Conservation (phyloP, 352 stramenopile genomes). For the Pythium periplocum region DNA sequence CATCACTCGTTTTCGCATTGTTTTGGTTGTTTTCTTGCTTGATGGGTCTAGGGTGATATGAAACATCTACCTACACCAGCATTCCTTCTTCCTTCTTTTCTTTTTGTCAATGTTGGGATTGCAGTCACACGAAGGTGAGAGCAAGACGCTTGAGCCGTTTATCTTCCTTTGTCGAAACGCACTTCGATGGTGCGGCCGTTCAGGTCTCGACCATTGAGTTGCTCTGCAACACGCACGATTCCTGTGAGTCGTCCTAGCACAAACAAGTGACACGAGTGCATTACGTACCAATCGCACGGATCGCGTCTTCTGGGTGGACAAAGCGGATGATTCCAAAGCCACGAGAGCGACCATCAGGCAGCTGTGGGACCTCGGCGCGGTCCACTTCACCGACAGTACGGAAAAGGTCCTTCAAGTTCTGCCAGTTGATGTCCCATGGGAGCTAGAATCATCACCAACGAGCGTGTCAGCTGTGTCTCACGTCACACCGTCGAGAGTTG, state of each 20-base stretch:
- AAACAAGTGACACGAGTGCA: too few relatives aligned
- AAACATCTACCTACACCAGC: too few relatives aligned
- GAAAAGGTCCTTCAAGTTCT: slow-evolving; percentile 68
- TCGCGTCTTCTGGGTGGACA: slow-evolving; percentile 36
- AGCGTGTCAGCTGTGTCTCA: too few relatives aligned
- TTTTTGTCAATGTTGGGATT: too few relatives aligned
- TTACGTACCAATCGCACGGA: slow-evolving; percentile 56
- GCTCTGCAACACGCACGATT: slow-evolving; percentile 25
- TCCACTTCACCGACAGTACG: slow-evolving; percentile 61
- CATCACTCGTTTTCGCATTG: too few relatives aligned
- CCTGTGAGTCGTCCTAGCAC: too few relatives aligned
- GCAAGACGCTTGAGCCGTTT: too few relatives aligned
- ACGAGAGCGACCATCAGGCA: slow-evolving; percentile 53
- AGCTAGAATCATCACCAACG: slow-evolving; percentile 25
- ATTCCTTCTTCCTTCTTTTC: too few relatives aligned
- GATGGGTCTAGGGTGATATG: too few relatives aligned
- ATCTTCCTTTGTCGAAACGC: slow-evolving; percentile 44
- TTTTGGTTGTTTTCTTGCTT: too few relatives aligned
- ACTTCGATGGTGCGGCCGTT: slow-evolving; percentile 64
- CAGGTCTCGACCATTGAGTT: slow-evolving; percentile 59
- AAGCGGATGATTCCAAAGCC: slow-evolving; percentile 74
- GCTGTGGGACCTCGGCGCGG: slow-evolving; percentile 49
- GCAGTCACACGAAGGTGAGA: too few relatives aligned
- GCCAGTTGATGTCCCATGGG: slow-evolving; percentile 61
- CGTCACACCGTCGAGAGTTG: too few relatives aligned